phyloP scores from a whole-genome alignment of 1,284 basidiomycete genomes.

The Cutaneotrichosporon cyanovorans region DNA sequence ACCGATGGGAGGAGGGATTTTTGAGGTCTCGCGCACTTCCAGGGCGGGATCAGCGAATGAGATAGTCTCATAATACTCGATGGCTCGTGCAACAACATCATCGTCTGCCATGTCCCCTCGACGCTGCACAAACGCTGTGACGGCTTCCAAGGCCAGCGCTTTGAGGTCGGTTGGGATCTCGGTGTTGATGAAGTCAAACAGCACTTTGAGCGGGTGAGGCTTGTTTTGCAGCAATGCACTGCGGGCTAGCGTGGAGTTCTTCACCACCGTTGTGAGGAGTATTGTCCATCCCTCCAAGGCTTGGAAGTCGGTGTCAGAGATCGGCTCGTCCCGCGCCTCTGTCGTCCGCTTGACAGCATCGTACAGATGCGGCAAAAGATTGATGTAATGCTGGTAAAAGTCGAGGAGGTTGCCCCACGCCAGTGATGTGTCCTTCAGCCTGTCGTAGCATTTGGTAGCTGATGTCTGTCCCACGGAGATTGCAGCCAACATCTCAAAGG shows the following conservation, averaged over 20 bases:
- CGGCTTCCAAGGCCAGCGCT: conserved; percentile 72
- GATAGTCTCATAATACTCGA: conserved; percentile 55
- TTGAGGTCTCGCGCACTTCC: conserved; percentile 25
- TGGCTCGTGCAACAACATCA: conserved; percentile 65
- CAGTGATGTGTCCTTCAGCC: conserved; percentile 34
- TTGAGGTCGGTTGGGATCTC: conserved; percentile 83
- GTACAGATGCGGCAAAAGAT: conserved; percentile 35
- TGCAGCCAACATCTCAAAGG: conserved; percentile 84
- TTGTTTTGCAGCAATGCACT: conserved; percentile 58
- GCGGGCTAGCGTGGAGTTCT: conserved; percentile 52
- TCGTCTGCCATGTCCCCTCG: conserved; percentile 60
- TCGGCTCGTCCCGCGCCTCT: conserved; percentile 21
- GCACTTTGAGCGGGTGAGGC: conserved; percentile 66
- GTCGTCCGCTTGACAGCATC: conserved; percentile 31
- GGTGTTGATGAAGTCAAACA: conserved; percentile 70
- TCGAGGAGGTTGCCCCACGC: conserved; percentile 31
- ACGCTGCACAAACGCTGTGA: conserved; percentile 75
- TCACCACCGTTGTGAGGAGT: conserved; percentile 71
- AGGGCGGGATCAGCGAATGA: conserved; percentile 53
- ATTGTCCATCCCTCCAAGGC: conserved; percentile 33
- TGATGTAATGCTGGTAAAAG: conserved; percentile 37
- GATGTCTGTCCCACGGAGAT: conserved; percentile 74
- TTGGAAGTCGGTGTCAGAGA: conserved; percentile 29
- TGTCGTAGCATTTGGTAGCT: conserved; percentile 48
- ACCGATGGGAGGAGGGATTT: conserved; percentile 30